Percentiles rank a stretch among this genome's conserved stretches.
Evolutionary conservation across 192 early-diverging fungal species (phyloP).

Genomic region (Polychytrium aggregatum): DNA sequence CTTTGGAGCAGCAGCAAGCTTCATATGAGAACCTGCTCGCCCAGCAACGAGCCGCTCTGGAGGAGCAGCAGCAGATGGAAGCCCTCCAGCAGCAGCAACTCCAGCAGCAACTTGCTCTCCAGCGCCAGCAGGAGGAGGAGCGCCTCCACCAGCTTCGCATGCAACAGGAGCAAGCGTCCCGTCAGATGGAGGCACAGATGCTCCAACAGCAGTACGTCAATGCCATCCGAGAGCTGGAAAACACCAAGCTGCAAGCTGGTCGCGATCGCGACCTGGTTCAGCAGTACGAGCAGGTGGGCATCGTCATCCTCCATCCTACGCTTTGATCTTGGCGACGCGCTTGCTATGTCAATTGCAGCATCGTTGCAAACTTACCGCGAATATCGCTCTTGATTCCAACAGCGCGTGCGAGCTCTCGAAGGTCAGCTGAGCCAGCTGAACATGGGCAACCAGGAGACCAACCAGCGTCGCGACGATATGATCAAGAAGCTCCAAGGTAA

Average conservation of each 20-base stretch:
- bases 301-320: no score
- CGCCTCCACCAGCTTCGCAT: slow-evolving; percentile 62
- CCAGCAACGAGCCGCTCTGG: slow-evolving; percentile 25
- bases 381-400: neutral
- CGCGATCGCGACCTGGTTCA: slow-evolving; percentile 72
- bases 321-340: no score
- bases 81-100: slow-evolving; percentile 57
- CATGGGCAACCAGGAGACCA: slow-evolving; percentile 55
- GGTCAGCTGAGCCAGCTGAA: slow-evolving; percentile 69
- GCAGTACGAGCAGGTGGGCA: slow-evolving; percentile 69
- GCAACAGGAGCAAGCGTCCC: slow-evolving; percentile 55
- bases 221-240: slow-evolving; percentile 69
- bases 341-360: neutral
- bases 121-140: slow-evolving; percentile 62
- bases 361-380: neutral
- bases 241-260: slow-evolving; percentile 63
- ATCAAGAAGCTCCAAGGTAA: slow-evolving; percentile 72
- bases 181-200: slow-evolving; percentile 67
- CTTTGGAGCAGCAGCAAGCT: slow-evolving; percentile 13
- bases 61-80: slow-evolving; percentile 59
- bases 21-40: slow-evolving; percentile 4
- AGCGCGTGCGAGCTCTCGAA: slow-evolving; percentile 73
- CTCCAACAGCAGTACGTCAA: slow-evolving; percentile 48
- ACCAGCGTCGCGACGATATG: slow-evolving; percentile 74
- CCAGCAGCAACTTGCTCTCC: slow-evolving; percentile 38